phyloP scores from a whole-genome alignment of 768 basidiomycete genomes.

The Trametes sanguinea region DNA sequence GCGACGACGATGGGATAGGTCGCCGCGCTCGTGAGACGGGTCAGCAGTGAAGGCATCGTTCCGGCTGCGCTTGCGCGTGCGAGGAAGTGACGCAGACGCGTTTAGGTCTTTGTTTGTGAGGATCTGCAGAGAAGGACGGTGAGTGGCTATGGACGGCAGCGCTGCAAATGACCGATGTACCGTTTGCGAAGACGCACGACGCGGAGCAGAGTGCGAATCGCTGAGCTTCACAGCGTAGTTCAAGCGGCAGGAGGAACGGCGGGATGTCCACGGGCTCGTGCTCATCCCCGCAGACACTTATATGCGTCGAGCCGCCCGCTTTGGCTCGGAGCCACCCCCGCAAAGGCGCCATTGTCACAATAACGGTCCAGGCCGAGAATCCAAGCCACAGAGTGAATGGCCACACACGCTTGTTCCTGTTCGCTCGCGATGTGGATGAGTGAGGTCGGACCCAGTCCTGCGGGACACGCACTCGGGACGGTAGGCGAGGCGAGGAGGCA shows the following conservation, averaged over 20 bases:
- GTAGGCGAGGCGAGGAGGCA: constrained; percentile 1
- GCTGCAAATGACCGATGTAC: not conserved
- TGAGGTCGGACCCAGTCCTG: not conserved
- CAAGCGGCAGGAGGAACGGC: constrained; percentile 19
- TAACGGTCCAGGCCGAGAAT: not conserved
- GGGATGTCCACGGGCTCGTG: constrained; percentile 14
- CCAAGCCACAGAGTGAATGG: not conserved
- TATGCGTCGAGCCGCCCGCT: constrained; percentile 4
- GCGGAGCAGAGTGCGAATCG: not conserved
- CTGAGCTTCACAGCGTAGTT: constrained; percentile 11
- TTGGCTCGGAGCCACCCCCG: constrained; percentile 7
- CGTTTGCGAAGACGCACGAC: not conserved
- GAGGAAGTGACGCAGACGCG: not conserved
- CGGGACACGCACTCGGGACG: not conserved
- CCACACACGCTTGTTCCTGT: no score
- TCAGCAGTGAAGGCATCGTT: constrained; percentile 17
- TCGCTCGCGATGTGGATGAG: no score
- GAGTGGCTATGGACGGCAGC: not conserved
- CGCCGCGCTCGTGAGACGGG: constrained; percentile 9
- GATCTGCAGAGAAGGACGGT: not conserved
- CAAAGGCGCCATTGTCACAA: constrained; percentile 14
- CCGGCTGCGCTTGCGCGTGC: constrained; percentile 3
- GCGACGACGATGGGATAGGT: constrained; percentile 24
- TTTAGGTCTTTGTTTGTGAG: not conserved
- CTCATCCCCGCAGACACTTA: constrained; percentile 4